These are phyloP conservation scores for Apiospora koreana DNA, from an alignment of 2,329 filamentous ascomycete species.

Conservation along the genomic window DNA sequence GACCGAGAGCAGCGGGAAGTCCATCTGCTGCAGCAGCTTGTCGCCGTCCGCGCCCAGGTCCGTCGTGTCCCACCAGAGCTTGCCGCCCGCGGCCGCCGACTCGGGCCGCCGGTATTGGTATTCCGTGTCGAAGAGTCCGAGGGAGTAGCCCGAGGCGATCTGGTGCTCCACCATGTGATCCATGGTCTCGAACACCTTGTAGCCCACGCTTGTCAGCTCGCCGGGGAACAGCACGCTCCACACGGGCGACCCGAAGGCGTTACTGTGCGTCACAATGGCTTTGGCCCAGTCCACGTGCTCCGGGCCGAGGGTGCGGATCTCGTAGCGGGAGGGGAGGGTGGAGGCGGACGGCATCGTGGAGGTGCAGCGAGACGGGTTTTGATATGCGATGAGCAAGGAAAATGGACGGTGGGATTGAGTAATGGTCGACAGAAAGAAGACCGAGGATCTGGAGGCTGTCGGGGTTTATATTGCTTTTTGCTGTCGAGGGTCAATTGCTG, in stretches of 20 bases:
- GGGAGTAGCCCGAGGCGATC: constrained; percentile 17
- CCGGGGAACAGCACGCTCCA: constrained; percentile 24
- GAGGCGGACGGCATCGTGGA: constrained; percentile 6
- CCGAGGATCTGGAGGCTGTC: background rate
- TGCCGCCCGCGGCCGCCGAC: constrained; percentile 24
- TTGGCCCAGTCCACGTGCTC: constrained; percentile 26
- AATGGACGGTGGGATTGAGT: too few relatives aligned
- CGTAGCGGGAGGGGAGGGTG: constrained; percentile 19
- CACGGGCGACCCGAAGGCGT: constrained; percentile 24
- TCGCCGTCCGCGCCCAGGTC: constrained; percentile 14
- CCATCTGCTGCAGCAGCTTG: constrained; percentile 31
- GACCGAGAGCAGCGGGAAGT: constrained; percentile 33
- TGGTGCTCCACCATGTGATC: constrained; percentile 25
- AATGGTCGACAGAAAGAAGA: background rate
- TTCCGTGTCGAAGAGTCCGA: constrained; percentile 20
- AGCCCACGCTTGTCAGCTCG: constrained; percentile 16
- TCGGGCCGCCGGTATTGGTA: constrained; percentile 24
- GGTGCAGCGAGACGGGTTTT: too few relatives aligned
- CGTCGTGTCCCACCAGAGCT: constrained; percentile 29
- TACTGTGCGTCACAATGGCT: constrained; percentile 28
- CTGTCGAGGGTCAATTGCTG: too few relatives aligned
- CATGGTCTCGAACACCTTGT: constrained; percentile 15
- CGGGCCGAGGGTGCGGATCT: constrained; percentile 28
- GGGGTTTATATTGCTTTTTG: too few relatives aligned
- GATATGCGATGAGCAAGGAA: too few relatives aligned